phyloP scores from a whole-genome alignment of 2,329 filamentous ascomycete species.

The Ceratocystis papillata region DNA sequence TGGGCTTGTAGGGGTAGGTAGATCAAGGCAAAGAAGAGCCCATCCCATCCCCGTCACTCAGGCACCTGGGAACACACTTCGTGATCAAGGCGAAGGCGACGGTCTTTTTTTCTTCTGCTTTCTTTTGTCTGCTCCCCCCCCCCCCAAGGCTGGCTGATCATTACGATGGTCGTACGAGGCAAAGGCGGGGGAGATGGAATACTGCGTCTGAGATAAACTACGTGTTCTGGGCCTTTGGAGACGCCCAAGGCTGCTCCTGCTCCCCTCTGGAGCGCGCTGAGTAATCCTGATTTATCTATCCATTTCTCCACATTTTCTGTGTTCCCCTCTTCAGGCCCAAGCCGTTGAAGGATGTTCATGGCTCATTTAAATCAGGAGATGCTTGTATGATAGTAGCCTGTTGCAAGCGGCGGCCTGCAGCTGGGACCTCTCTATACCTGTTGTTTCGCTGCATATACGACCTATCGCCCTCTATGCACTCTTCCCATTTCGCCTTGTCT shows the following conservation, averaged over 20 bases:
- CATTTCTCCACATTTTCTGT: slow-evolving; percentile 1
- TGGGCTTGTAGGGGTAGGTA: neutral
- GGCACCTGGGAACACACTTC: neutral
- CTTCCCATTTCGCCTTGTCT: slow-evolving; percentile 2
- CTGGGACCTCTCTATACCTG: slow-evolving; percentile 3
- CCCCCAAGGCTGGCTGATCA: neutral
- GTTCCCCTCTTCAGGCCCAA: neutral
- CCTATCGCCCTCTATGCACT: neutral
- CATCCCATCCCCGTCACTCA: neutral
- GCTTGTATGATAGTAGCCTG: slow-evolving; percentile 1
- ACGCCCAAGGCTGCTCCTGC: too few species aligned
- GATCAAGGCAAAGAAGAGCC: neutral
- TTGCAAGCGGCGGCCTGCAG: slow-evolving; percentile 10
- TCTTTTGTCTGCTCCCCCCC: too few species aligned
- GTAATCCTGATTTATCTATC: neutral
- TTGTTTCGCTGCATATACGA: slow-evolving; percentile 14
- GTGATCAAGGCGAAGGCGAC: neutral
- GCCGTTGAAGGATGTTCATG: neutral
- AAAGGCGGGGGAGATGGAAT: neutral
- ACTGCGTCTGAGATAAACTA: neutral
- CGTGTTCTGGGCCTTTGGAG: neutral
- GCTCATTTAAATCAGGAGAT: slow-evolving; percentile 13
- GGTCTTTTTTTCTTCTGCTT: neutral
- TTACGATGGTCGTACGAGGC: slow-evolving; percentile 6
- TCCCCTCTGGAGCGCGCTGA: neutral